Evolutionary conservation across 331 rosid species (phyloP).

Genomic region (Quercus lobata): DNA sequence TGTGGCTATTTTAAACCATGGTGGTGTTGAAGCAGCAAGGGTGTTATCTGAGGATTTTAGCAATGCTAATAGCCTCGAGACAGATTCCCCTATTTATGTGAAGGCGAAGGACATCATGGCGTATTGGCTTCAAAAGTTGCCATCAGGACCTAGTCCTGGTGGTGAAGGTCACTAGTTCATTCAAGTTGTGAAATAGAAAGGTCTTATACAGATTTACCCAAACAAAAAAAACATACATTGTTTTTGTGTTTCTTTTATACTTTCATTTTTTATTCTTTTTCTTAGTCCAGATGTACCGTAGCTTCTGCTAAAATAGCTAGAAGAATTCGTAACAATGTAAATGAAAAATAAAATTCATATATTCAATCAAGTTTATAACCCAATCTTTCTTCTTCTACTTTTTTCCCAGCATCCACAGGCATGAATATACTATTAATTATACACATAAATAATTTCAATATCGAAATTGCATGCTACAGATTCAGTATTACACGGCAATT

Average conservation of each 20-base stretch:
- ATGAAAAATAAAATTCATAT: too few species aligned
- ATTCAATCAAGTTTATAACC: too few species aligned
- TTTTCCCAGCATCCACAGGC: too few species aligned
- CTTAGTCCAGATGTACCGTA: too few species aligned
- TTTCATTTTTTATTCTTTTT: background rate
- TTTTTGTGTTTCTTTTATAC: background rate
- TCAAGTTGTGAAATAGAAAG: background rate
- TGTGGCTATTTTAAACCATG: conserved; percentile 12
- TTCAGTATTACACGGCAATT: too few species aligned
- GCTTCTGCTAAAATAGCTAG: too few species aligned
- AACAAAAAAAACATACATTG: background rate
- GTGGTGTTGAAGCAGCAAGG: conserved; percentile 35
- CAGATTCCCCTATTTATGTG: conserved; percentile 27
- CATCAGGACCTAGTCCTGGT: conserved; percentile 70
- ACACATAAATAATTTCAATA: too few species aligned
- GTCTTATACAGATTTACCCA: background rate
- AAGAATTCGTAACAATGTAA: too few species aligned
- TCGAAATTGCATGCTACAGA: too few species aligned
- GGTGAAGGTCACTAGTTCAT: conserved; percentile 52
- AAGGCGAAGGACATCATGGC: conserved; percentile 36
- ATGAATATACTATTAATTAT: too few species aligned
- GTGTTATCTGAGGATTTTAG: conserved; percentile 29
- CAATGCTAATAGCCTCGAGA: conserved; percentile 21
- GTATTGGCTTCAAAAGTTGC: conserved; percentile 48
- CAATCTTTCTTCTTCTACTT: too few species aligned